A percentile compares a stretch with the other conserved stretches of the same genome.
Evolutionary conservation across 2,329 filamentous ascomycete genomes (phyloP).

Genomic region (Microdochium nivale): DNA sequence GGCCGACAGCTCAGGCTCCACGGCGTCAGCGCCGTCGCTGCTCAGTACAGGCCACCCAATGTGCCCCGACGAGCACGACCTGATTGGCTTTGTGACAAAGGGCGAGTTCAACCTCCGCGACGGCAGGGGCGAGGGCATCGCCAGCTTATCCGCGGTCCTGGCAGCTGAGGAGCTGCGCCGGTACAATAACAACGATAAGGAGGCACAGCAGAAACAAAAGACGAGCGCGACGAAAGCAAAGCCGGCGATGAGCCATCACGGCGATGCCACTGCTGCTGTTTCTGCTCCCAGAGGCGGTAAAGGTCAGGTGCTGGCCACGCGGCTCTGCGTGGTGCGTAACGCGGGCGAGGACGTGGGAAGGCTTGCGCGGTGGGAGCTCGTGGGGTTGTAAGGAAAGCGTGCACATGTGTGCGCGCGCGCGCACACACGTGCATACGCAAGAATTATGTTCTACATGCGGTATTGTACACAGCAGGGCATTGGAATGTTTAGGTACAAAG

Average conservation of each 20-base stretch:
- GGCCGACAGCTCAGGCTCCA: too few relatives aligned
- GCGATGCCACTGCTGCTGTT: too few relatives aligned
- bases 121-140: conserved; percentile 69
- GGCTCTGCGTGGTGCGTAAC: conserved; percentile 72
- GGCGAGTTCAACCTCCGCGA: conserved; percentile 74
- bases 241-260: too few relatives aligned
- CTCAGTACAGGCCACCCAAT: conserved; percentile 46
- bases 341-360: conserved; percentile 72
- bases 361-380: conserved; percentile 68
- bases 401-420: too few relatives aligned
- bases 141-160: conserved; percentile 54
- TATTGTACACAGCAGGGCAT: too few relatives aligned
- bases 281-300: neutral
- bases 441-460: too few relatives aligned
- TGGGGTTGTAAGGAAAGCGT: conserved; percentile 20
- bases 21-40: conserved; percentile 4
- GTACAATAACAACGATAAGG: conserved; percentile 11
- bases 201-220: neutral
- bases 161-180: conserved; percentile 34
- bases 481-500: too few relatives aligned
- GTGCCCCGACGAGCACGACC: conserved; percentile 64
- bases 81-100: conserved; percentile 85
- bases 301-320: conserved; percentile 26
- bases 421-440: too few relatives aligned
- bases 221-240: neutral